Evolutionary conservation across 345 rosid species (phyloP).

Genomic region (Sisymbrium altissimum): DNA sequence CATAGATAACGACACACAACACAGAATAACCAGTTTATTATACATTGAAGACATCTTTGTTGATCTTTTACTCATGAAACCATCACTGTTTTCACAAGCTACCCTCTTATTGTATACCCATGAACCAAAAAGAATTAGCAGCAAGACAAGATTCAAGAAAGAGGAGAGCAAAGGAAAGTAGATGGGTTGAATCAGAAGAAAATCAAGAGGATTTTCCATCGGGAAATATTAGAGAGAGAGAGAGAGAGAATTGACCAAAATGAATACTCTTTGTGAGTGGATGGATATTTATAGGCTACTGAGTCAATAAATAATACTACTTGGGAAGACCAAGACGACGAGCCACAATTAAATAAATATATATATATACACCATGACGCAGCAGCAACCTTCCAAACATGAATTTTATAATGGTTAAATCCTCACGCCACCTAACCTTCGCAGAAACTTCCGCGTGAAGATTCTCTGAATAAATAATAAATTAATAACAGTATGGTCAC

Average conservation of each 20-base stretch:
- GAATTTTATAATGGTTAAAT: neutral
- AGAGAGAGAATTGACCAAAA: slow-evolving; percentile 8
- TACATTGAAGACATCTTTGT: slow-evolving; percentile 16
- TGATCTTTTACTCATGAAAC: slow-evolving; percentile 17
- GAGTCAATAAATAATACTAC: slow-evolving; percentile 27
- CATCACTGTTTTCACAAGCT: slow-evolving; percentile 28
- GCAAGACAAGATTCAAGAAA: slow-evolving; percentile 44
- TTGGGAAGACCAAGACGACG: slow-evolving; percentile 10
- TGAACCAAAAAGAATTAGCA: slow-evolving; percentile 34
- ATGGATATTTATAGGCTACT: slow-evolving; percentile 1
- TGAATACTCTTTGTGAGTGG: neutral
- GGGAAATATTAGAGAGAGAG: no score
- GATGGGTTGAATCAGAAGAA: slow-evolving; percentile 40
- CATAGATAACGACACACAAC: slow-evolving; percentile 50
- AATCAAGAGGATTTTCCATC: slow-evolving; percentile 22
- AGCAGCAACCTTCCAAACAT: neutral
- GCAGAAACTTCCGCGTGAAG: no score
- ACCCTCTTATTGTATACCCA: slow-evolving; percentile 38
- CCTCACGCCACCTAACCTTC: neutral
- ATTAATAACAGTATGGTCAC: no score
- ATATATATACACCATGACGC: neutral
- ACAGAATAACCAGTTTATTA: slow-evolving; percentile 40
- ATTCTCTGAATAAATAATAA: no score
- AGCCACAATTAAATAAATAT: neutral
- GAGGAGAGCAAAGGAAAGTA: slow-evolving; percentile 42